Base-by-base conservation (phyloP, 2,329 filamentous ascomycete species). In the Arthrinium phaeospermum region DNA sequence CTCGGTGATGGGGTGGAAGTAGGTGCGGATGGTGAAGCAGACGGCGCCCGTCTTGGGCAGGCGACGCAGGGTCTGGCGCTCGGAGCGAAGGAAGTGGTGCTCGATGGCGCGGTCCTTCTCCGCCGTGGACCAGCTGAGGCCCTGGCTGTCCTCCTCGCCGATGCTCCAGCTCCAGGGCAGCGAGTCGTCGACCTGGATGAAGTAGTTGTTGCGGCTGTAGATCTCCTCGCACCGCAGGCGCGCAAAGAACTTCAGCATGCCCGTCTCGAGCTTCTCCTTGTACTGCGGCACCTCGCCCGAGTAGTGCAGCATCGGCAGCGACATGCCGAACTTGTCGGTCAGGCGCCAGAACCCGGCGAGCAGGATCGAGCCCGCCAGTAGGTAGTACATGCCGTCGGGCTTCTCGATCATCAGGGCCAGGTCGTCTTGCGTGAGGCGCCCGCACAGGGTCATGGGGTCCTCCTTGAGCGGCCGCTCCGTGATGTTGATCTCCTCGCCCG, bases 331-430 rank as follows among this genome's bases (percentile, higher is more conserved):
- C 82, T 97, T 97, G 79, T 97, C 94, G 71, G 90, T 86, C 0
- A 97, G 85, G 3, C 93, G 89, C 94, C 94, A 97, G 85, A 97
- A 97, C 0, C 94, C 94, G 0, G 94, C 88, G 0, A 97, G 86
- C 3, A 96, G 85, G 72, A 96, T 91, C 0, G 92, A 88, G 0
- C 93, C 94, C 0, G 93, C 93, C 1, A 95, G 88, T 0, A 97
- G 88, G 80, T 95, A 94, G 83, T 96, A 96, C 80, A 95, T 90
- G 0, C 93, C 93, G 78, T 97, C 93, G 0, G 86, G 80, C 27
- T 85, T 86, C 81, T 96, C 93, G 76, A 96, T 87, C 94, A 97
- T 96, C 71, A 97, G 89, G 0, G 94, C 94, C 0, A 97, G 83
- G 79, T 97, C 94, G 78, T 97, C 94, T 81, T 96, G 94, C 3